These are phyloP conservation scores for Udeniomyces megalosporus DNA, from an alignment of 768 basidiomycete genomes.

Conservation along the genomic window DNA sequence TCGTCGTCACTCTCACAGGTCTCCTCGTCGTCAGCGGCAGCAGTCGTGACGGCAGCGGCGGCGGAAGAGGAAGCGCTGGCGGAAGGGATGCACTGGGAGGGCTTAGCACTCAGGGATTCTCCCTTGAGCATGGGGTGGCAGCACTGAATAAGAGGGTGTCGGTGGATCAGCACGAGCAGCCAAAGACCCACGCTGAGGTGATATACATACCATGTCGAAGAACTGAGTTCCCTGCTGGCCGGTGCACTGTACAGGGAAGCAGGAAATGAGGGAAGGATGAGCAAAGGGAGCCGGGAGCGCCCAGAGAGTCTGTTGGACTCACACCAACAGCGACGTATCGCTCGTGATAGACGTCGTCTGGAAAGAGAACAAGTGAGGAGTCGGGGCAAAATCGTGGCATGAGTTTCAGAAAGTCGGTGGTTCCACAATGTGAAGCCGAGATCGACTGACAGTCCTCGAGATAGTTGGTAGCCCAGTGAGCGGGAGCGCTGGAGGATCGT, in stretches of 20 bases:
- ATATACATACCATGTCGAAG: background rate
- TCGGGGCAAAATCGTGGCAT: no score
- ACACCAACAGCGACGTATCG: no score
- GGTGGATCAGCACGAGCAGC: background rate
- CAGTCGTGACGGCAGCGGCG: constrained; percentile 33
- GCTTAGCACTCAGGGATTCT: constrained; percentile 39
- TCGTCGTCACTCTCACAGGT: background rate
- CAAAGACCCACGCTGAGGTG: no score
- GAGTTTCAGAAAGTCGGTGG: no score
- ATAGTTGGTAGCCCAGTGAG: constrained; percentile 4
- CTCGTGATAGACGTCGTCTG: constrained; percentile 3
- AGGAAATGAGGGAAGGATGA: no score
- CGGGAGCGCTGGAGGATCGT: background rate
- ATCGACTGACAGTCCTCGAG: constrained; percentile 1
- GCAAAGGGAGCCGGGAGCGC: background rate
- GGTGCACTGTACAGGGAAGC: constrained; percentile 21
- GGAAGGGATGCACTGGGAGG: constrained; percentile 41
- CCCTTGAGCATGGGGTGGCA: constrained; percentile 54
- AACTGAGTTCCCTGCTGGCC: background rate
- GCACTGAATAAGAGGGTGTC: constrained; percentile 31
- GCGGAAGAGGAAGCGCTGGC: constrained; percentile 46
- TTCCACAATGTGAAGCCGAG: background rate
- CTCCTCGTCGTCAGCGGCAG: constrained; percentile 32
- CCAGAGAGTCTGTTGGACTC: background rate
- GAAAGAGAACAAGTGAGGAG: background rate